Percentiles rank a stretch among this genome's conserved stretches.
Conservation (phyloP, 1,139 yeast species). For the Kazachstania sp. region DNA sequence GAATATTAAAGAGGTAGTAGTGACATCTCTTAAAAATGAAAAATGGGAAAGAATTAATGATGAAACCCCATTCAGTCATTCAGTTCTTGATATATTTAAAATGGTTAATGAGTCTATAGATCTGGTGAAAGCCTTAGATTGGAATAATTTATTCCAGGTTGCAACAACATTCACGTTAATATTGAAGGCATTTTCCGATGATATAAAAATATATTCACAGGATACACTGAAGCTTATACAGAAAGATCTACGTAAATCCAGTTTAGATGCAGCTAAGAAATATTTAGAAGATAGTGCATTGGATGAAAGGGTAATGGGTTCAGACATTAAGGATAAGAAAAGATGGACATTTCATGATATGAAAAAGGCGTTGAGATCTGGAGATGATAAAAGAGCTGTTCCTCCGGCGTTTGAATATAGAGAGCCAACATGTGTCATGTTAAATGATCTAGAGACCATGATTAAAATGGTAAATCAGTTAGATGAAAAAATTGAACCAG, state of each 20-base stretch:
- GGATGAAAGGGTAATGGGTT: conserved; percentile 9
- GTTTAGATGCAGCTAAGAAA: conserved; percentile 7
- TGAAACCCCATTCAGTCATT: conserved; percentile 38
- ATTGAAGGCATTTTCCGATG: conserved; percentile 54
- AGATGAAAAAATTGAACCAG: conserved; percentile 58
- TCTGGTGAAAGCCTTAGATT: conserved; percentile 46
- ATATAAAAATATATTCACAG: conserved; percentile 47
- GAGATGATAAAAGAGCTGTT: conserved; percentile 31
- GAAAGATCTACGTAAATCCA: conserved; percentile 35
- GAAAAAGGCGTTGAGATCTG: conserved; percentile 37
- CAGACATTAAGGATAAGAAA: conserved; percentile 20
- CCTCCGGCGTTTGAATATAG: conserved; percentile 56
- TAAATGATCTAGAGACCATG: conserved; percentile 63
- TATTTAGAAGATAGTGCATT: conserved; percentile 26
- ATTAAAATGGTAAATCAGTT: conserved; percentile 48
- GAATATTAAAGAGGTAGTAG: conserved; percentile 1
- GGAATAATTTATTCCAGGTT: conserved; percentile 56
- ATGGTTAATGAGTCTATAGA: conserved; percentile 51
- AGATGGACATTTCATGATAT: conserved; percentile 42
- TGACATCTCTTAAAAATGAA: conserved; percentile 41
- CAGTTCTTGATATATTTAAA: conserved; percentile 61
- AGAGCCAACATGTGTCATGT: conserved; percentile 60
- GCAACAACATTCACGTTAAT: conserved; percentile 53
- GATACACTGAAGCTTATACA: conserved; percentile 40
- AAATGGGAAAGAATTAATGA: conserved; percentile 46